These are phyloP conservation scores for Parascedosporium putredinis DNA, from an alignment of 2,329 filamentous ascomycete genomes.

Conservation along the genomic window DNA sequence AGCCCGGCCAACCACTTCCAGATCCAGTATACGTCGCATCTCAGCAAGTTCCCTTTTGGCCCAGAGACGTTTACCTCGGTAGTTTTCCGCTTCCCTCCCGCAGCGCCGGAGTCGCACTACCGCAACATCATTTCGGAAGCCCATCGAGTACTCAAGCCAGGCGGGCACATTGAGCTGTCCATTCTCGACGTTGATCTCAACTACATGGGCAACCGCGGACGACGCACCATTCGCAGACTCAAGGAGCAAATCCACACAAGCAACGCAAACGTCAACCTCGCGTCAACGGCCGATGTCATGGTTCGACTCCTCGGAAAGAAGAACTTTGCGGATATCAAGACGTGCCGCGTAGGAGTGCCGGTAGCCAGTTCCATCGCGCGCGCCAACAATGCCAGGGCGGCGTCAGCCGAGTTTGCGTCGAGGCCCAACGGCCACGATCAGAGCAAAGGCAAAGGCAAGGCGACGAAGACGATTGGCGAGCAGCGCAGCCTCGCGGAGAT, in stretches of 20 bases:
- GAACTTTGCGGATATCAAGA: conserved; percentile 63
- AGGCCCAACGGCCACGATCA: too few relatives aligned
- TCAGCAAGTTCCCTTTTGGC: conserved; percentile 62
- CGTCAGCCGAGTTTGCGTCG: not conserved
- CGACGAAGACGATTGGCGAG: conserved; percentile 17
- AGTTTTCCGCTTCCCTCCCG: conserved; percentile 66
- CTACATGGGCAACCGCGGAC: conserved; percentile 66
- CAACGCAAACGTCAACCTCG: conserved; percentile 50
- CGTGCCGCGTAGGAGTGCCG: conserved; percentile 68
- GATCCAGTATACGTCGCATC: conserved; percentile 54
- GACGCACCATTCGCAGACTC: conserved; percentile 56
- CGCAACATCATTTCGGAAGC: conserved; percentile 63
- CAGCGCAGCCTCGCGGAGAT: conserved; percentile 57
- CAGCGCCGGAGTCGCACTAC: conserved; percentile 57
- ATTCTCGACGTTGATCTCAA: conserved; percentile 72
- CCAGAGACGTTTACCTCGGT: conserved; percentile 66
- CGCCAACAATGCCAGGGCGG: conserved; percentile 12
- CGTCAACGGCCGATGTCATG: conserved; percentile 48
- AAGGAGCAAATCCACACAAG: conserved; percentile 59
- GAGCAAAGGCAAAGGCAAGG: conserved; percentile 3
- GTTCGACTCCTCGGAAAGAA: conserved; percentile 56
- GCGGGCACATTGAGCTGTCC: conserved; percentile 68
- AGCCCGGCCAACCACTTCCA: conserved; percentile 65
- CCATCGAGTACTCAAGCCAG: conserved; percentile 66
- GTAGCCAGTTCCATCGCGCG: conserved; percentile 44